These are phyloP conservation scores for Boletus patriciae DNA, from an alignment of 768 basidiomycete genomes.

Conservation along the genomic window DNA sequence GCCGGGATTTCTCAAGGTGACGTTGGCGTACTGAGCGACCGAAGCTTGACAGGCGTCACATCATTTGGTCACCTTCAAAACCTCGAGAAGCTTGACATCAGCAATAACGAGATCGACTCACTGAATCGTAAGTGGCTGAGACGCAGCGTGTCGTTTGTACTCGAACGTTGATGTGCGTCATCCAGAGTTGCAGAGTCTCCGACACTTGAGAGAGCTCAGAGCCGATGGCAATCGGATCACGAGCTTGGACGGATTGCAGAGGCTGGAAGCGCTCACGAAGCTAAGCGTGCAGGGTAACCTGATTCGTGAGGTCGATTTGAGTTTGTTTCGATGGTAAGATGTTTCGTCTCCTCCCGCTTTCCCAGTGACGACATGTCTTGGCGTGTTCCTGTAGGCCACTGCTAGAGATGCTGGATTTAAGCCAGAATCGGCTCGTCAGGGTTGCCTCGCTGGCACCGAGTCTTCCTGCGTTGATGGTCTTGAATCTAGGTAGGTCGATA, in stretches of 20 bases:
- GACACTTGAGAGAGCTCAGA: constrained; percentile 83
- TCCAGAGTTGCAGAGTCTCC: constrained; percentile 79
- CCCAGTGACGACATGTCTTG: constrained; percentile 10
- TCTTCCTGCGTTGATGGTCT: constrained; percentile 60
- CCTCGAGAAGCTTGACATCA: constrained; percentile 88
- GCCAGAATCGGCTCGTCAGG: constrained; percentile 65
- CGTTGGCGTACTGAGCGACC: constrained; percentile 17
- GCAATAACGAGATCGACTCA: constrained; percentile 85
- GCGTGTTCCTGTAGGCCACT: constrained; percentile 40
- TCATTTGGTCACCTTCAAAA: constrained; percentile 86
- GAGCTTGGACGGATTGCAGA: constrained; percentile 72
- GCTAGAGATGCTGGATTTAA: constrained; percentile 81
- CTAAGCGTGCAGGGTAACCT: constrained; percentile 78
- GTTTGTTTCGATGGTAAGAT: constrained; percentile 61
- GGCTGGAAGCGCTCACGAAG: constrained; percentile 79
- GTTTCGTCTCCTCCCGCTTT: constrained; percentile 6
- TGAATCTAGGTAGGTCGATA: constrained; percentile 78
- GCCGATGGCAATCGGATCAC: constrained; percentile 85
- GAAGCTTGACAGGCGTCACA: constrained; percentile 79
- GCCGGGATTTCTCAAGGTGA: constrained; percentile 8
- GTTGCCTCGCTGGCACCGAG: constrained; percentile 58
- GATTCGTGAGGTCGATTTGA: constrained; percentile 62
- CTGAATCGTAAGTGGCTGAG: constrained; percentile 66
- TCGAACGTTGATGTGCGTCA: constrained; percentile 11
- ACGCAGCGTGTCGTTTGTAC: neutral